These are phyloP conservation scores for Pseudomicrostroma phylloplanum DNA, from an alignment of 1,284 basidiomycete species.

Conservation along the genomic window DNA sequence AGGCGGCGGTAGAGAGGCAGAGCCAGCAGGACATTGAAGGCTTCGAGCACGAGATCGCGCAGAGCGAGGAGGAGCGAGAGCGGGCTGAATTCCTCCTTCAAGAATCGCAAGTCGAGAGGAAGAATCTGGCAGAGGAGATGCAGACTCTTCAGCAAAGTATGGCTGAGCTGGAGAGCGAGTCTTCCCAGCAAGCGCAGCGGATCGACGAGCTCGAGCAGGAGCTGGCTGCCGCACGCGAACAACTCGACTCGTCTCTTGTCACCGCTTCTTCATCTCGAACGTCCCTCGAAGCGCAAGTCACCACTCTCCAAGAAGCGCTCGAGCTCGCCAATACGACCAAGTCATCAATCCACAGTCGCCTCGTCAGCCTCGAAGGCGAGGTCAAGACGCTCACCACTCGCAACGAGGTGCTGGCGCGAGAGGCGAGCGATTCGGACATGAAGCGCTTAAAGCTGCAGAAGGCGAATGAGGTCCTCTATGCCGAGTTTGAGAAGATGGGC, in stretches of 20 bases:
- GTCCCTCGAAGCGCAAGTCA: background rate
- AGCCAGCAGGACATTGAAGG: no score
- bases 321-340: no score
- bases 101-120: background rate
- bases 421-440: background rate
- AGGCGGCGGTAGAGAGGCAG: no score
- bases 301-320: no score
- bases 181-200: background rate
- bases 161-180: background rate
- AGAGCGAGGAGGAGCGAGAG: background rate
- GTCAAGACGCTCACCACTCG: background rate
- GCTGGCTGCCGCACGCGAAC: background rate
- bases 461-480: background rate
- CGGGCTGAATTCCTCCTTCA: background rate
- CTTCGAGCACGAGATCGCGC: no score
- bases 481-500: background rate
- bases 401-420: constrained; percentile 2
- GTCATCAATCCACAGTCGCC: background rate
- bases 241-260: background rate
- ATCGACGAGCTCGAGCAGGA: background rate
- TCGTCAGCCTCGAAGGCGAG: background rate
- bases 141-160: background rate
- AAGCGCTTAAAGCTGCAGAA: background rate
- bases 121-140: background rate
- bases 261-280: background rate